phyloP scores from a whole-genome alignment of 169 alveolate species.

The Sarcocystis neurona region DNA sequence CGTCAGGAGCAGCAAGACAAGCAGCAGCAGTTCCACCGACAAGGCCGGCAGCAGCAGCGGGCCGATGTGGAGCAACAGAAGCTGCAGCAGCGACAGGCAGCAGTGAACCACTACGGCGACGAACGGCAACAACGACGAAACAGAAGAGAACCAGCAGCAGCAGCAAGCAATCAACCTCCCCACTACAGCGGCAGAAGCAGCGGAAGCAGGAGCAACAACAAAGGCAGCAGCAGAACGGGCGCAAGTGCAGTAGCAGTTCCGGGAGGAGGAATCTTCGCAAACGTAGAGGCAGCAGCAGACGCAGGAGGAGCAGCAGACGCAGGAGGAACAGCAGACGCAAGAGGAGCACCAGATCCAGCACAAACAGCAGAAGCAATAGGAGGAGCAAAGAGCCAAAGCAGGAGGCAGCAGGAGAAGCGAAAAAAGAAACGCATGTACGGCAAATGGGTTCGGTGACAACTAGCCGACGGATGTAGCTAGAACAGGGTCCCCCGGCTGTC shows the following conservation, averaged over 20 bases:
- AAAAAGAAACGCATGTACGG: too few relatives aligned
- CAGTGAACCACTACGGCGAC: neutral
- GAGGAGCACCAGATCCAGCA: too few relatives aligned
- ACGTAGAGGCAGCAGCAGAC: neutral
- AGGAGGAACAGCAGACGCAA: too few relatives aligned
- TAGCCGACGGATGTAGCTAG: too few relatives aligned
- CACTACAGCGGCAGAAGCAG: neutral
- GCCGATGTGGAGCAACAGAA: neutral
- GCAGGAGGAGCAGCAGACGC: too few relatives aligned
- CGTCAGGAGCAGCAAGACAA: neutral
- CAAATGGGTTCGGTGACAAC: too few relatives aligned
- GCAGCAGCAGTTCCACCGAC: neutral
- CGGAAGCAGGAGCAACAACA: neutral
- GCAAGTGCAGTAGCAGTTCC: neutral
- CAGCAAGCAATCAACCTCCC: neutral
- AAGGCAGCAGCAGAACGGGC: neutral
- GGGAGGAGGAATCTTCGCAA: neutral
- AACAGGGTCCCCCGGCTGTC: too few relatives aligned
- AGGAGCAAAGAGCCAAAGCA: too few relatives aligned
- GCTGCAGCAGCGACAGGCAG: neutral
- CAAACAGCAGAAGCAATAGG: too few relatives aligned
- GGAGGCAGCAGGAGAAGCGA: too few relatives aligned
- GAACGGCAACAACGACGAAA: neutral
- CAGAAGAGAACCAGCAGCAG: conserved; percentile 2
- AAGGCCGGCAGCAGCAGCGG: neutral